Base-by-base conservation (phyloP, 257 asterid genomes). In the Solanum bulbocastanum region DNA sequence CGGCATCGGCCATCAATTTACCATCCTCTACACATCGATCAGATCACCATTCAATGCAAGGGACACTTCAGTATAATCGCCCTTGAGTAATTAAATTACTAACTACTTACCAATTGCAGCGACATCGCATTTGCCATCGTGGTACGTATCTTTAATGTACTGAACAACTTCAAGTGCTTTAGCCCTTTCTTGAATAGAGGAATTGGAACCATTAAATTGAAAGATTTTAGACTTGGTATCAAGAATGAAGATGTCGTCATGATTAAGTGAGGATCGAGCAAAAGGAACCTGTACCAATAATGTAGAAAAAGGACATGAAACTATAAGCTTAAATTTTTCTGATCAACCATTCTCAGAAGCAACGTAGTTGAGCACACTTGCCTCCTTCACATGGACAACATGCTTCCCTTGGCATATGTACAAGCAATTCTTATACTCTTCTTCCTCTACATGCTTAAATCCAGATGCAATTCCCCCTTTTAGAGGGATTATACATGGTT, bases 101-200 rank as follows among this genome's bases (percentile, higher is more conserved):
- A 88, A 46, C 87, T 85, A 83, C 84, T 94, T 94, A 98, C 99
- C 99, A 88, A 98, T 91, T 76, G 98, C 93, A 90, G 99, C 98
- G 78, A 98, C 89, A 88, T 98, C 99, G 91, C 99, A 98, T 91
- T 96, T 98, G 86, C 99, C 99, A 82, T 94, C 96, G 89, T 98
- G 99, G 89, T 91, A 95, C 71, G 98, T 94, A 93, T 98, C 99
- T 89, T 95, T 98, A 88, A 98, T 91, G 92, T 94, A 96, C 93
- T 96, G 99, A 84, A 96, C 99, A 90, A 98, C 99, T 92, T 98
- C 99, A 86, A 98, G 93, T 79, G 99, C 99, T 93, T 96, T 96
- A 87, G 99, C 99, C 89, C 99, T 94, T 95, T 98, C 99, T 96
- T 96, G 99, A 93, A 98, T 98, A 88, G 93, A 94, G 81, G 99